These are phyloP conservation scores for Arbutus unedo DNA, from an alignment of 148 eudicot species.

Conservation along the genomic window DNA sequence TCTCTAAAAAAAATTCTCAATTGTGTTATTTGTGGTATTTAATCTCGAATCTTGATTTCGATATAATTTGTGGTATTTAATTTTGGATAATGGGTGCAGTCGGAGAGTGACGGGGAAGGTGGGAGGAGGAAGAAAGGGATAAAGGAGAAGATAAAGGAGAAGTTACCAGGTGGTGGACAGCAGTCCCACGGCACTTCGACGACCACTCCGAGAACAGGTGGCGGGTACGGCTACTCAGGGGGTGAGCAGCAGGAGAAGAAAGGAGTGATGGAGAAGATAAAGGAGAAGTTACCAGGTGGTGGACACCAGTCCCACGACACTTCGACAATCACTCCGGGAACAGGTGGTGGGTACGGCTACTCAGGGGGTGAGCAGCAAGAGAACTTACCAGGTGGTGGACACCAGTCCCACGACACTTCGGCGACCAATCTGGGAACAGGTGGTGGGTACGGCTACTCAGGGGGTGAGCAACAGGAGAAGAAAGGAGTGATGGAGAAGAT, in stretches of 20 bases:
- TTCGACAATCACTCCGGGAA: conserved; percentile 27
- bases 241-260: conserved; percentile 49
- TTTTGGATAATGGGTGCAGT: background rate
- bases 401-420: background rate
- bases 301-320: conserved; percentile 32
- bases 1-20: background rate
- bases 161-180: conserved; percentile 56
- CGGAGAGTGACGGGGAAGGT: conserved; percentile 30
- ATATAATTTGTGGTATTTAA: background rate
- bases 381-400: too few relatives aligned
- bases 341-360: too few relatives aligned
- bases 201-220: conserved; percentile 19
- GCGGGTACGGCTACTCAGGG: background rate
- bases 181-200: conserved; percentile 14
- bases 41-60: too few relatives aligned
- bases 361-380: too few relatives aligned
- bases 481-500: conserved; percentile 81
- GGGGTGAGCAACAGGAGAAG: conserved; percentile 40
- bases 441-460: background rate
- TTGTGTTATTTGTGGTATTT: too few relatives aligned
- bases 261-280: conserved; percentile 78
- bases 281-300: conserved; percentile 69
- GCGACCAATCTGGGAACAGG: conserved; percentile 22
- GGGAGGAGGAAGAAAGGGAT: conserved; percentile 65
- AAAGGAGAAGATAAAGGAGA: conserved; percentile 65